Percentiles rank a stretch among this genome's conserved stretches.
These are phyloP conservation scores for Lepidium didymum DNA, from an alignment of 345 rosid genomes.

Conservation along the genomic window DNA sequence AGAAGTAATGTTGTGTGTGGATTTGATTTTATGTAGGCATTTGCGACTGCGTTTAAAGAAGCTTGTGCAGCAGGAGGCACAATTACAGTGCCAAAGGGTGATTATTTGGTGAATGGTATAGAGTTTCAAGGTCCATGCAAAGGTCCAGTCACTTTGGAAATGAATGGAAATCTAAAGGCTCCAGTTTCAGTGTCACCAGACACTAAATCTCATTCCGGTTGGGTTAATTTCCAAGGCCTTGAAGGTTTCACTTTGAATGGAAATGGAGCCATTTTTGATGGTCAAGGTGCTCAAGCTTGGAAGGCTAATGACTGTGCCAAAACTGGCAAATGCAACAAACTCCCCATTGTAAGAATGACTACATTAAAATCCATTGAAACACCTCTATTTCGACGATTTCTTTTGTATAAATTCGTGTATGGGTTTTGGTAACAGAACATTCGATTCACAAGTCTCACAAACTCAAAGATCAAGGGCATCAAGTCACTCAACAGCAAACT, in stretches of 20 bases:
- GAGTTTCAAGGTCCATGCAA: conserved; percentile 45
- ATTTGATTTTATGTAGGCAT: conserved; percentile 21
- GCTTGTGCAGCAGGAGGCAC: conserved; percentile 32
- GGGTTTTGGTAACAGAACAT: conserved; percentile 16
- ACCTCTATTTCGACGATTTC: too few relatives aligned
- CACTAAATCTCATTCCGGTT: conserved; percentile 15
- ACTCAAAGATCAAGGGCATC: conserved; percentile 17
- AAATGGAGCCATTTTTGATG: conserved; percentile 36
- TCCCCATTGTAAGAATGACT: conserved; percentile 29
- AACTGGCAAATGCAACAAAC: conserved; percentile 18
- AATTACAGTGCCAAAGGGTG: conserved; percentile 35
- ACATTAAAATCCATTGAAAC: too few relatives aligned
- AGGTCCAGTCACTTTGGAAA: conserved; percentile 21
- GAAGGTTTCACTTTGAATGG: conserved; percentile 28
- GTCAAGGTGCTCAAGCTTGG: conserved; percentile 40
- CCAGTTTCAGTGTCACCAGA: neutral
- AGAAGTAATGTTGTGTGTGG: neutral
- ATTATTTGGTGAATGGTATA: conserved; percentile 24
- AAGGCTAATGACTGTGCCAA: conserved; percentile 22
- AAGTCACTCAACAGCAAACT: conserved; percentile 42
- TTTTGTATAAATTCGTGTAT: neutral
- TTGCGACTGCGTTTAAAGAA: conserved; percentile 28
- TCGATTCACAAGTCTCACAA: conserved; percentile 9
- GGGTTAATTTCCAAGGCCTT: conserved; percentile 28
- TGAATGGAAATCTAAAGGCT: conserved; percentile 41